phyloP scores from a whole-genome alignment of 2,329 filamentous ascomycete genomes.

The Fusarium sp. region DNA sequence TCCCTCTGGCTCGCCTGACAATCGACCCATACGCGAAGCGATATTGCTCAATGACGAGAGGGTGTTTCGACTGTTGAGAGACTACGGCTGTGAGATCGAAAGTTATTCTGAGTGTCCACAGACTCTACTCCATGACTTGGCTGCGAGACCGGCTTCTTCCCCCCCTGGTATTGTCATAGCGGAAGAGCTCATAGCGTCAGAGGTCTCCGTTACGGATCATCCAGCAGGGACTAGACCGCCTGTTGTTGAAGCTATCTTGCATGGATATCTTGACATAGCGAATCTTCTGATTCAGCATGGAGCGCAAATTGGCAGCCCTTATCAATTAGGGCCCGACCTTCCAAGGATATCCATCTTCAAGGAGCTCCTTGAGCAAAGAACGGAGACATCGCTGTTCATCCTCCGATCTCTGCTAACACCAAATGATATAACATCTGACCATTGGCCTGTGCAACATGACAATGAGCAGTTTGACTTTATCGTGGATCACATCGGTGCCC shows the following conservation, averaged over 20 bases:
- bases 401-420: neutral
- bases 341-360: neutral
- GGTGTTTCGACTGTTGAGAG: neutral
- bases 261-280: neutral
- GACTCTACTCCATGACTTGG: neutral
- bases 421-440: neutral
- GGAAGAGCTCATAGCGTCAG: neutral
- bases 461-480: neutral
- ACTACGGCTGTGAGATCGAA: neutral
- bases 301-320: neutral
- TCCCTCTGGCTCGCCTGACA: neutral
- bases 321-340: accelerated
- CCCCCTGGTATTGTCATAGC: neutral
- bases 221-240: neutral
- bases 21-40: neutral
- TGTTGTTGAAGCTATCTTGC: neutral
- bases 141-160: neutral
- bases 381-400: neutral
- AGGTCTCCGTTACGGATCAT: neutral
- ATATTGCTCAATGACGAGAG: neutral
- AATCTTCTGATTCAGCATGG: neutral
- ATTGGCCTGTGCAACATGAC: accelerated
- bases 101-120: neutral
- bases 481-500: neutral
- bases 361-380: neutral